Conservation (phyloP, 768 basidiomycete genomes). For the Phanerodontia chrysosporium region DNA sequence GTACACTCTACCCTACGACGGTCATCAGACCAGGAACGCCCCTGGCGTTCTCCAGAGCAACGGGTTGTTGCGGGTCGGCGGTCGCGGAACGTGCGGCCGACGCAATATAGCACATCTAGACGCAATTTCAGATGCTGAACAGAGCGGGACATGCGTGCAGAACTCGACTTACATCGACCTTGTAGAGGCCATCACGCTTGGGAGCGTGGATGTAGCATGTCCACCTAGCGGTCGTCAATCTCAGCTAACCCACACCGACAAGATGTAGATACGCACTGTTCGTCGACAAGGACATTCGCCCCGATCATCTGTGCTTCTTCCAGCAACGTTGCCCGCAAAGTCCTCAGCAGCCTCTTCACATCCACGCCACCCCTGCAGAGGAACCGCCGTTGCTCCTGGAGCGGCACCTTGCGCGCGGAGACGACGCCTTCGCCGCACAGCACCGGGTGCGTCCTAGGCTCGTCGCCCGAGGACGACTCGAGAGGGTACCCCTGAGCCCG, state of each 20-base stretch:
- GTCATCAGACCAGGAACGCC: conserved; percentile 77
- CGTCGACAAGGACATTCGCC: conserved; percentile 62
- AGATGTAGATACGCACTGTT: conserved; percentile 50
- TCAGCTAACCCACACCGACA: neutral
- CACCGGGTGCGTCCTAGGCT: conserved; percentile 32
- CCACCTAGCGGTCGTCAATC: conserved; percentile 45
- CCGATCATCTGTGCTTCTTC: conserved; percentile 46
- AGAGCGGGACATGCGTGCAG: neutral
- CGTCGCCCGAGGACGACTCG: conserved; percentile 35
- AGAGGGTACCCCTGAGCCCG: conserved; percentile 25
- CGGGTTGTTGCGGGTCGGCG: conserved; percentile 57
- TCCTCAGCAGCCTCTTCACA: conserved; percentile 50
- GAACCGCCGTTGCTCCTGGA: conserved; percentile 41
- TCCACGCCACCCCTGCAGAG: conserved; percentile 63
- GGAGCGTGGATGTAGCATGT: conserved; percentile 53
- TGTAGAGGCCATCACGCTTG: conserved; percentile 51
- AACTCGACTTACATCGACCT: conserved; percentile 49
- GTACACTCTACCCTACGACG: conserved; percentile 32
- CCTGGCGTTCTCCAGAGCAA: conserved; percentile 55
- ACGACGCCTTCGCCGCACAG: conserved; percentile 25
- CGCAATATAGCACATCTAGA: conserved; percentile 61
- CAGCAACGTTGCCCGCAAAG: conserved; percentile 46
- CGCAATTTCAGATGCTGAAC: neutral
- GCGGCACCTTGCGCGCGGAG: conserved; percentile 28
- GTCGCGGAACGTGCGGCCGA: conserved; percentile 47